These are phyloP conservation scores for Beauveria brongniartii DNA, from an alignment of 2,329 filamentous ascomycete species.

Conservation along the genomic window DNA sequence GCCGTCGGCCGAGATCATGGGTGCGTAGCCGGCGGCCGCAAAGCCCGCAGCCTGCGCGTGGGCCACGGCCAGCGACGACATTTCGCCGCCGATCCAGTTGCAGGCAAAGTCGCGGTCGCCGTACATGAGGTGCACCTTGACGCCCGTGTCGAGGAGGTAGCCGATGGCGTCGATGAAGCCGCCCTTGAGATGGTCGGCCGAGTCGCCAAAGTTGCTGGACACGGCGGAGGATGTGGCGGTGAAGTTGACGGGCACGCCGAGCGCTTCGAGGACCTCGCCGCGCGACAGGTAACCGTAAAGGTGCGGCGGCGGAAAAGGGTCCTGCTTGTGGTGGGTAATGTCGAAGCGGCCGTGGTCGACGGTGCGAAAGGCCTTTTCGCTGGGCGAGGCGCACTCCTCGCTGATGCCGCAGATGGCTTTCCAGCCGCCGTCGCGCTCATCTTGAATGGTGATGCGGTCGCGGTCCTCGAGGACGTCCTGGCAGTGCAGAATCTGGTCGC, in stretches of 20 bases:
- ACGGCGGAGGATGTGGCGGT: conserved; percentile 35
- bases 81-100: conserved; percentile 63
- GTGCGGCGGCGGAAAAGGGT: conserved; percentile 57
- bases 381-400: conserved; percentile 42
- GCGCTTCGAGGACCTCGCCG: conserved; percentile 44
- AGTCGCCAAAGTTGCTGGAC: conserved; percentile 49
- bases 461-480: conserved; percentile 39
- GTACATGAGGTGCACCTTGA: conserved; percentile 66
- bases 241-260: conserved; percentile 56
- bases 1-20: conserved; percentile 55
- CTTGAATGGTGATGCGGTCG: conserved; percentile 37
- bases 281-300: conserved; percentile 56
- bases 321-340: conserved; percentile 44
- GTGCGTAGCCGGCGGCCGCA: conserved; percentile 57
- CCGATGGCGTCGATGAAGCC: conserved; percentile 43
- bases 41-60: conserved; percentile 39
- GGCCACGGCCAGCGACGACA: conserved; percentile 56
- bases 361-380: conserved; percentile 46
- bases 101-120: conserved; percentile 53
- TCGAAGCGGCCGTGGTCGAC: conserved; percentile 50
- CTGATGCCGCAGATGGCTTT: conserved; percentile 37
- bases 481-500: conserved; percentile 44
- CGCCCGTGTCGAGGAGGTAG: conserved; percentile 50
- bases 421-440: conserved; percentile 22
- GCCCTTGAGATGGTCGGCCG: conserved; percentile 49